Conservation (phyloP, 306 rosid genomes). For the Gleditsia sinensis region DNA sequence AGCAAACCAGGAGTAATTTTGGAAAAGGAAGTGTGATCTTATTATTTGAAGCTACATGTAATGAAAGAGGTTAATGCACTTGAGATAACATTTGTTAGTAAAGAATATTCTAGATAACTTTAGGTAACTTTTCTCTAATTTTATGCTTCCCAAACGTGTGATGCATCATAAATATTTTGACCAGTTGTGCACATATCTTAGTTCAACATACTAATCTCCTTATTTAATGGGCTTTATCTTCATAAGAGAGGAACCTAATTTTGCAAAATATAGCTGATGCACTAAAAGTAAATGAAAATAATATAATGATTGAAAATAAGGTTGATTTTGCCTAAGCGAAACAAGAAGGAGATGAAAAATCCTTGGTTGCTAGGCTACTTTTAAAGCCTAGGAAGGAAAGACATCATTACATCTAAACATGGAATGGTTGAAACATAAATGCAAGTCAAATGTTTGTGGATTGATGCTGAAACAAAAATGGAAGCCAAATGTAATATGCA, state of each 20-base stretch:
- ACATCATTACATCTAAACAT: no score
- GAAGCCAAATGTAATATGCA: no score
- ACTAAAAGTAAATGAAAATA: slow-evolving; percentile 64
- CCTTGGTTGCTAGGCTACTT: slow-evolving; percentile 79
- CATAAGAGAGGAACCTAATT: slow-evolving; percentile 78
- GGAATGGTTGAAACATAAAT: no score
- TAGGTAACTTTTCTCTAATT: slow-evolving; percentile 57
- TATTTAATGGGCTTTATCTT: slow-evolving; percentile 67
- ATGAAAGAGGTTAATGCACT: slow-evolving; percentile 71
- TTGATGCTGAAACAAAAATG: no score
- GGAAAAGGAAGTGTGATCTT: no score
- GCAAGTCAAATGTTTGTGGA: no score
- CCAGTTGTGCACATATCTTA: not conserved
- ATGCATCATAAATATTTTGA: slow-evolving; percentile 19
- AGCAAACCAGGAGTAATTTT: no score
- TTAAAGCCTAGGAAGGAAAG: slow-evolving; percentile 87
- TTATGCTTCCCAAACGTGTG: slow-evolving; percentile 1
- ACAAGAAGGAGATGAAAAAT: slow-evolving; percentile 76
- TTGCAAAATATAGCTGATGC: slow-evolving; percentile 91
- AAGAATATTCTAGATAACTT: slow-evolving; percentile 92
- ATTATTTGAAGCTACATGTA: no score
- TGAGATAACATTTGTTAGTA: slow-evolving; percentile 93
- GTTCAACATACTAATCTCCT: slow-evolving; percentile 35
- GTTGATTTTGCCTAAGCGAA: slow-evolving; percentile 80
- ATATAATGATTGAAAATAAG: slow-evolving; percentile 77